Evolutionary conservation across 129 eudicot genomes (phyloP).

Genomic region (Scalesia atractyloides): DNA sequence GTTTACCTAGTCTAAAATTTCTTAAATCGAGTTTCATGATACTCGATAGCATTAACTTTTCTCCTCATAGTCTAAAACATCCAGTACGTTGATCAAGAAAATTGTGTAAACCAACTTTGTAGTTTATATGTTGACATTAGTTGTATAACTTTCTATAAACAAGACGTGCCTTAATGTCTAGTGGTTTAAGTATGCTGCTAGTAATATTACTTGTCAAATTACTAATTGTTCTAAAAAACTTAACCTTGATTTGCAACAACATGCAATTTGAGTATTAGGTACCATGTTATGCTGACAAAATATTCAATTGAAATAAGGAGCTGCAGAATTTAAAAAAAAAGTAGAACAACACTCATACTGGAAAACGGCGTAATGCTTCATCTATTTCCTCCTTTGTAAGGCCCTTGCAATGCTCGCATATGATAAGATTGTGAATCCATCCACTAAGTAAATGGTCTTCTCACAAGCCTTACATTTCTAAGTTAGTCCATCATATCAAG

Average conservation of each 20-base stretch:
- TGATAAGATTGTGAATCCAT: too few species aligned
- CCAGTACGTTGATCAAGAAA: constrained; percentile 59
- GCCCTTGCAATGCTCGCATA: constrained; percentile 43
- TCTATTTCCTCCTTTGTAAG: constrained; percentile 98
- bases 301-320: too few species aligned
- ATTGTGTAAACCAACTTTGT: constrained; percentile 6
- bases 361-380: constrained; percentile 97
- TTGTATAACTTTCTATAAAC: constrained; percentile 13
- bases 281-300: too few species aligned
- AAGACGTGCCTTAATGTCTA: neutral
- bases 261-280: constrained; percentile 45
- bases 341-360: constrained; percentile 61
- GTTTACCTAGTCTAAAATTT: constrained; percentile 63
- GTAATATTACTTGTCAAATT: constrained; percentile 7
- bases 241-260: constrained; percentile 66
- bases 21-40: constrained; percentile 65
- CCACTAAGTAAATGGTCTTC: too few species aligned
- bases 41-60: constrained; percentile 83
- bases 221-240: constrained; percentile 2
- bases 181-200: neutral
- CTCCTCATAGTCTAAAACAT: constrained; percentile 79
- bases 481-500: too few species aligned
- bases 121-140: neutral
- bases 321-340: neutral
- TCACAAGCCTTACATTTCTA: too few species aligned